phyloP scores from a whole-genome alignment of 768 basidiomycete species.

The Tulasnella sp. region DNA sequence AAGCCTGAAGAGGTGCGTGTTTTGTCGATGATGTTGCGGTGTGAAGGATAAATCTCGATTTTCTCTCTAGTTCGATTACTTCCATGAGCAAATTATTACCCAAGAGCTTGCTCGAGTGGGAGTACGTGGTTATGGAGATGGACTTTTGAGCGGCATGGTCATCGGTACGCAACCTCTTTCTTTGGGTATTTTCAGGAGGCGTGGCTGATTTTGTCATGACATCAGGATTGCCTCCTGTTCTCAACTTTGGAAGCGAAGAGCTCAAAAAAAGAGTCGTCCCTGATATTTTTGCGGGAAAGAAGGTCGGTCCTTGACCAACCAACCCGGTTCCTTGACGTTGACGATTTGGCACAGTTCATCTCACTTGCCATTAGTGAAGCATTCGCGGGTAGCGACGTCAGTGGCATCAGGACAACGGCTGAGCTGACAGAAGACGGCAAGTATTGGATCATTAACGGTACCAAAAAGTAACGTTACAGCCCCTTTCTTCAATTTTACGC shows the following conservation, averaged over 20 bases:
- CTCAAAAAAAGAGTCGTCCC: conserved; percentile 35
- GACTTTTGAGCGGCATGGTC: conserved; percentile 54
- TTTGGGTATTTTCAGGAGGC: background rate
- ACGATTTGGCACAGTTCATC: conserved; percentile 38
- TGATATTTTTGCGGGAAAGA: conserved; percentile 60
- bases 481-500: background rate
- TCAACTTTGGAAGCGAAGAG: conserved; percentile 59
- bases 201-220: conserved; percentile 22
- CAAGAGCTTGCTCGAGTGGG: conserved; percentile 53
- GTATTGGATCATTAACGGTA: conserved; percentile 73
- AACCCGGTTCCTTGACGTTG: background rate
- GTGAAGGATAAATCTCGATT: too few species aligned
- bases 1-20: conserved; percentile 53
- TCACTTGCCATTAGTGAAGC: conserved; percentile 82
- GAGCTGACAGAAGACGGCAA: conserved; percentile 67
- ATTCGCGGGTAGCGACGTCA: conserved; percentile 73
- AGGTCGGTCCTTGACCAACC: conserved; percentile 23
- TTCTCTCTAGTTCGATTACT: conserved; percentile 55
- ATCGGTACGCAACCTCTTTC: background rate
- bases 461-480: conserved; percentile 46
- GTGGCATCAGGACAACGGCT: conserved; percentile 59
- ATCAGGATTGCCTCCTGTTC: conserved; percentile 74
- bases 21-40: background rate
- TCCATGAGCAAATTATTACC: conserved; percentile 70
- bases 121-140: conserved; percentile 70